These are phyloP conservation scores for Geotrichum klebahnii DNA, from an alignment of 1,139 yeast species.

Conservation along the genomic window DNA sequence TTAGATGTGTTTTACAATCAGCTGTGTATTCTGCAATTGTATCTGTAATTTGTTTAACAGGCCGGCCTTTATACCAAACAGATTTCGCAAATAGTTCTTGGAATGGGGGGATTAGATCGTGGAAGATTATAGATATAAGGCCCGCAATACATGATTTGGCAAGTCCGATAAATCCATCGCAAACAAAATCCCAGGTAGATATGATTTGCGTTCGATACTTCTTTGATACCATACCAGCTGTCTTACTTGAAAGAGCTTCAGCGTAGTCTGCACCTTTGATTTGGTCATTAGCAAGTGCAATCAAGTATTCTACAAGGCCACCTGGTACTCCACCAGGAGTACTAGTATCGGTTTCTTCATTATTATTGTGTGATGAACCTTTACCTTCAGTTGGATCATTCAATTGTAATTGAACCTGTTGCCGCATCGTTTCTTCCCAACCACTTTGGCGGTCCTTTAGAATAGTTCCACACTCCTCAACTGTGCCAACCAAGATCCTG, in stretches of 20 bases:
- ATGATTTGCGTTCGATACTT: conserved; percentile 57
- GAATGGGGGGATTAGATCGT: conserved; percentile 56
- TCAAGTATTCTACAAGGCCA: conserved; percentile 74
- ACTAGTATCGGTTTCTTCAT: conserved; percentile 42
- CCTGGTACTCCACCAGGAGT: conserved; percentile 59
- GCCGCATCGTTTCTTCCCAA: conserved; percentile 56
- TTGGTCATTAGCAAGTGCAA: conserved; percentile 85
- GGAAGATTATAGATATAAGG: conserved; percentile 62
- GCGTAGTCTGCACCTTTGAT: conserved; percentile 78
- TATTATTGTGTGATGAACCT: conserved; percentile 30
- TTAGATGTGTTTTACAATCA: conserved; percentile 52
- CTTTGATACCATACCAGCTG: conserved; percentile 62
- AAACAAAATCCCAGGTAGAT: conserved; percentile 56
- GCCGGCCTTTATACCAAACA: conserved; percentile 44
- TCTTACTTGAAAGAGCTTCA: conserved; percentile 65
- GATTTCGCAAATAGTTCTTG: conserved; percentile 44
- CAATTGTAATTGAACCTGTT: conserved; percentile 52
- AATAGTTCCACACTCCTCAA: conserved; percentile 65
- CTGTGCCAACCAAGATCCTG: conserved; percentile 75
- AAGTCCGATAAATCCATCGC: conserved; percentile 72
- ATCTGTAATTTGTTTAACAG: conserved; percentile 60
- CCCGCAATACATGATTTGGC: conserved; percentile 66
- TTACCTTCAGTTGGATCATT: conserved; percentile 37
- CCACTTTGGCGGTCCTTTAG: conserved; percentile 57
- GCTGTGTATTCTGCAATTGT: conserved; percentile 71